phyloP scores from a whole-genome alignment of 768 basidiomycete species.

The Hypholoma fasciculare region DNA sequence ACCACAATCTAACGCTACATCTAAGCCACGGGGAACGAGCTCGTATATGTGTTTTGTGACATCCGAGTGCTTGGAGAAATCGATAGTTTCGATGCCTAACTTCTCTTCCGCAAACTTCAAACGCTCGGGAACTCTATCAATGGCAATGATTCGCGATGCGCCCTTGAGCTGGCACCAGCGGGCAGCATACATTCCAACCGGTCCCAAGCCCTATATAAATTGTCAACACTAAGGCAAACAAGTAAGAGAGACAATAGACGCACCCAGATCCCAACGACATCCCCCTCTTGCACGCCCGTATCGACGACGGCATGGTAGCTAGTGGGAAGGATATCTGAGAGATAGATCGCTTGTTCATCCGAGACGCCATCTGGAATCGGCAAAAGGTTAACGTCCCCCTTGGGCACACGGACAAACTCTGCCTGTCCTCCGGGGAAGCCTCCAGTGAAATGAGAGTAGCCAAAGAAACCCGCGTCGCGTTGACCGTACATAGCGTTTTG shows the following conservation, averaged over 20 bases:
- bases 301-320: slow-evolving; percentile 75
- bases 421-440: slow-evolving; percentile 77
- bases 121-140: slow-evolving; percentile 56
- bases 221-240: background rate
- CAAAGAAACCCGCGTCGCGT: slow-evolving; percentile 70
- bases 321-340: slow-evolving; percentile 68
- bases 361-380: slow-evolving; percentile 65
- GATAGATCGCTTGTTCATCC: slow-evolving; percentile 59
- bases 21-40: slow-evolving; percentile 62
- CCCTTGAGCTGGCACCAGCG: slow-evolving; percentile 69
- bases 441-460: slow-evolving; percentile 70
- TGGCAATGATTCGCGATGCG: slow-evolving; percentile 67
- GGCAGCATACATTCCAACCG: slow-evolving; percentile 62
- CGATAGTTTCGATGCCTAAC: slow-evolving; percentile 53
- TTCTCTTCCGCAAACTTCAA: slow-evolving; percentile 46
- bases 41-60: slow-evolving; percentile 59
- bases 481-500: slow-evolving; percentile 64
- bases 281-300: slow-evolving; percentile 71
- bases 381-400: slow-evolving; percentile 70
- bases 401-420: slow-evolving; percentile 72
- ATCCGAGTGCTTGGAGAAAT: slow-evolving; percentile 52
- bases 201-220: slow-evolving; percentile 53
- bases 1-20: slow-evolving; percentile 60
- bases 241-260: slow-evolving; percentile 12
- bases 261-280: slow-evolving; percentile 73